phyloP scores from a whole-genome alignment of 495 filamentous ascomycete species.

The Chaetomium tenue region DNA sequence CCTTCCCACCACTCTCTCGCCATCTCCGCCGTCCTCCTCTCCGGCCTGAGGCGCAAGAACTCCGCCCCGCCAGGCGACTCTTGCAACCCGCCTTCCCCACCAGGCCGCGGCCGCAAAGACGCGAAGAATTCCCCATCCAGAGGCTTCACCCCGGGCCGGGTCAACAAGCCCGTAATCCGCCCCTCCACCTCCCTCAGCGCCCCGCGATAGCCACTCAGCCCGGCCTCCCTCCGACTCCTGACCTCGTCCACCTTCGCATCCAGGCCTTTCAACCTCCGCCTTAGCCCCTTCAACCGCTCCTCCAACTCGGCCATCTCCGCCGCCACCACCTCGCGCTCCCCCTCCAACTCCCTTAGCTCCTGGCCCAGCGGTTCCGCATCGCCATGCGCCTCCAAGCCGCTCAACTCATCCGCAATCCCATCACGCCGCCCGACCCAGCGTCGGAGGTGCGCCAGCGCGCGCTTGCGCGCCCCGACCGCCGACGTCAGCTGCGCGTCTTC shows the following conservation, averaged over 20 bases:
- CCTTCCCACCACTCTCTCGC: constrained; percentile 71
- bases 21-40: constrained; percentile 73
- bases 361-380: constrained; percentile 43
- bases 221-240: constrained; percentile 57
- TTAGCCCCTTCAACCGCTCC: constrained; percentile 64
- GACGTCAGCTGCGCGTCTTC: constrained; percentile 61
- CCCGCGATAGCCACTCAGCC: constrained; percentile 50
- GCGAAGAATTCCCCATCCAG: constrained; percentile 42
- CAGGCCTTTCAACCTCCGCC: constrained; percentile 60
- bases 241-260: constrained; percentile 59
- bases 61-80: constrained; percentile 37
- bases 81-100: constrained; percentile 26
- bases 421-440: constrained; percentile 55
- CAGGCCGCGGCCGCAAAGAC: neutral
- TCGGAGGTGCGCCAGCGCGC: constrained; percentile 60
- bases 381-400: constrained; percentile 38
- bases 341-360: constrained; percentile 54
- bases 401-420: constrained; percentile 45
- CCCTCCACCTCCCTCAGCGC: constrained; percentile 70
- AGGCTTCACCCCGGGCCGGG: constrained; percentile 49
- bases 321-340: constrained; percentile 54
- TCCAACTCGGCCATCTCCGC: constrained; percentile 60
- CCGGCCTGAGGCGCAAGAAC: constrained; percentile 58
- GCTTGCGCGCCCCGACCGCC: constrained; percentile 57
- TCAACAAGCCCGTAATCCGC: constrained; percentile 75